Base-by-base conservation (phyloP, 192 early-diverging fungal species). In the Chytriomyces confervae region DNA sequence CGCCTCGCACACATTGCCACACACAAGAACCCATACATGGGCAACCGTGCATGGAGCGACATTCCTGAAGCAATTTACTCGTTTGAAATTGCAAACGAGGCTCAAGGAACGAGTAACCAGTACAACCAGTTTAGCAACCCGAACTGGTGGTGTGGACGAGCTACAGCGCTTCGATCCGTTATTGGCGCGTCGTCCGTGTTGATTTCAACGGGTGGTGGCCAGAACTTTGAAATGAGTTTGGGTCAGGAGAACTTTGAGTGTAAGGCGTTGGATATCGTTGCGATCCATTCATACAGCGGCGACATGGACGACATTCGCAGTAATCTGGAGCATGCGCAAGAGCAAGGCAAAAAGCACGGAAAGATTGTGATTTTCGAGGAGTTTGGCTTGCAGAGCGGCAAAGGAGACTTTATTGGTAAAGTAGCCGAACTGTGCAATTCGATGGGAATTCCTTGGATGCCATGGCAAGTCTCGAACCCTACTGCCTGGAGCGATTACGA, bases 41-140 rank as follows among this genome's bases (percentile, higher is more conserved):
- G 49, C 43, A 43, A 44, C 44, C 20, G 50, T 7, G 20, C 74
- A 10, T 79, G 74, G 73, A 49, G 6, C 6, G 24, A 79, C 62
- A 16, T 79, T 24, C 46, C 73, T 20, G 64, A 66, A 16, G 75
- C 64, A 18, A 76, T 79, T 9, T 79, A 75, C 72, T 61, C 61
- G 0, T 63, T 79, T 13, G 78, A 71, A 45, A 43, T 77, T 45
- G 27, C 64, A 61, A 79, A 79, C 53, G 78, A 79, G 63, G 78
- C 18, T n/a, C 60, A 77, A 76, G 47, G n/a, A 29, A 5, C 60
- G 36, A 18, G n/a, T 4, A 49, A 77, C 47, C 8, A 18, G 46
- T 11, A 16, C 43, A 69, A 24, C 50, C 51, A n/a, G 24, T 65
- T 43, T 1, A 43, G 61, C 27, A 76, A 69, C 72, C 16, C 70